A percentile compares a stretch with the other conserved stretches of the same genome.
phyloP scores from a whole-genome alignment of 1,139 yeast species.

The Pichia sorboxylosa region DNA sequence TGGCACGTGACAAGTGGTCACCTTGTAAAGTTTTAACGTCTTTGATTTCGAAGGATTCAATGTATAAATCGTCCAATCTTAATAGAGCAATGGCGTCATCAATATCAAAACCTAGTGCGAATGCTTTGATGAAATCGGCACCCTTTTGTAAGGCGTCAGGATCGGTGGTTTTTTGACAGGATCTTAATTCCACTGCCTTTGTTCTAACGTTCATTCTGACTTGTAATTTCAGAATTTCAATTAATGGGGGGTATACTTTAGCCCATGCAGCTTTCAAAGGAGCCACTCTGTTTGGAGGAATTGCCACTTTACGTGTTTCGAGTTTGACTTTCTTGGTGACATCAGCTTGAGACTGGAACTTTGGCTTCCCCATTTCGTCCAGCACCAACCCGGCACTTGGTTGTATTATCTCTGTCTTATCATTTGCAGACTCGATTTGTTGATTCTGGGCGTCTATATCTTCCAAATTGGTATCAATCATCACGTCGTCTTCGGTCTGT shows the following conservation, averaged over 20 bases:
- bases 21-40: constrained; percentile 94
- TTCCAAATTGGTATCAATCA: constrained; percentile 50
- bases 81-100: constrained; percentile 94
- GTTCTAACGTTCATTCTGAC: constrained; percentile 89
- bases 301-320: constrained; percentile 80
- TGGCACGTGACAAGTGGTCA: constrained; percentile 94
- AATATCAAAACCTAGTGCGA: constrained; percentile 88
- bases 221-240: constrained; percentile 86
- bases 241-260: constrained; percentile 89
- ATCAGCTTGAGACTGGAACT: constrained; percentile 64
- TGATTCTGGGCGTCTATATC: constrained; percentile 23
- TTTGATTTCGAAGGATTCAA: constrained; percentile 92
- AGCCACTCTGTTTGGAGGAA: constrained; percentile 94
- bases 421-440: constrained; percentile 10
- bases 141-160: constrained; percentile 95
- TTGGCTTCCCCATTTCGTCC: constrained; percentile 85
- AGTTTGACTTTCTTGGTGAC: constrained; percentile 62
- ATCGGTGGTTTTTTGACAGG: constrained; percentile 74
- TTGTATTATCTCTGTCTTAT: constrained; percentile 26
- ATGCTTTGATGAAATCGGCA: constrained; percentile 90
- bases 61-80: constrained; percentile 88
- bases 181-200: constrained; percentile 76
- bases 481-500: constrained; percentile 39
- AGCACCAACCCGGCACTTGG: constrained; percentile 41
- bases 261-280: constrained; percentile 87